Evolutionary conservation across 2,329 filamentous ascomycete species (phyloP).

Genomic region (Alternaria infectoria): DNA sequence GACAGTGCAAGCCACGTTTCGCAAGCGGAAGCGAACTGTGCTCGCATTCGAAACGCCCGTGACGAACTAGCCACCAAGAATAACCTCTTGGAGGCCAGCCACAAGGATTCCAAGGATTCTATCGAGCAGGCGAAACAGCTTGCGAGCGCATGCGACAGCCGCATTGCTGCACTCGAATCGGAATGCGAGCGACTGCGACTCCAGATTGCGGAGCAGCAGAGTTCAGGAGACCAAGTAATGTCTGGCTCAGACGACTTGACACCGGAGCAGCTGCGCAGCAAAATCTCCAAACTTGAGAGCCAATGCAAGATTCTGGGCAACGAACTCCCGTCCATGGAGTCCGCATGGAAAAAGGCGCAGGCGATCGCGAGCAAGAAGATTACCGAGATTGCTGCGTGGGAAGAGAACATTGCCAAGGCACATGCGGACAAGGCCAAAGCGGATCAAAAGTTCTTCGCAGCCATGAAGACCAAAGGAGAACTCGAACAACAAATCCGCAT

Average conservation of each 20-base stretch:
- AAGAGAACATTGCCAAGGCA: constrained; percentile 77
- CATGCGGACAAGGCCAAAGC: constrained; percentile 92
- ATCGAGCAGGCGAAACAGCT: constrained; percentile 80
- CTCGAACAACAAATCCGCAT: constrained; percentile 80
- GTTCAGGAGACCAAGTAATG: constrained; percentile 26
- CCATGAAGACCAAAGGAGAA: constrained; percentile 91
- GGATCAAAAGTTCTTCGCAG: constrained; percentile 96
- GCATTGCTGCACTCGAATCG: constrained; percentile 81
- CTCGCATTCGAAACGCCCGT: constrained; percentile 79
- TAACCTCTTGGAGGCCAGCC: constrained; percentile 75
- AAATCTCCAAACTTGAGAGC: constrained; percentile 75
- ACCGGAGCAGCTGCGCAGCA: constrained; percentile 73
- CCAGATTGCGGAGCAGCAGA: constrained; percentile 57
- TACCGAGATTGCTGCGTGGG: constrained; percentile 73
- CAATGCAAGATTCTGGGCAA: constrained; percentile 85
- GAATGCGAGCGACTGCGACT: constrained; percentile 75
- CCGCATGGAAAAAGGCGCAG: constrained; percentile 88
- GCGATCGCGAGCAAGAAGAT: constrained; percentile 86
- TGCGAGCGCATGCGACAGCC: constrained; percentile 76
- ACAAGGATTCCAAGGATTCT: constrained; percentile 76
- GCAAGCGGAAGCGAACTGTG: constrained; percentile 81
- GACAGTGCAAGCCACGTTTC: constrained; percentile 85
- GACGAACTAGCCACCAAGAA: constrained; percentile 88
- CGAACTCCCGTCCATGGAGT: constrained; percentile 87
- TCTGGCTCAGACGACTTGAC: constrained; percentile 64